Evolutionary conservation across 176 grass and related monocot species (phyloP).

Genomic region (Triticum turgidum): DNA sequence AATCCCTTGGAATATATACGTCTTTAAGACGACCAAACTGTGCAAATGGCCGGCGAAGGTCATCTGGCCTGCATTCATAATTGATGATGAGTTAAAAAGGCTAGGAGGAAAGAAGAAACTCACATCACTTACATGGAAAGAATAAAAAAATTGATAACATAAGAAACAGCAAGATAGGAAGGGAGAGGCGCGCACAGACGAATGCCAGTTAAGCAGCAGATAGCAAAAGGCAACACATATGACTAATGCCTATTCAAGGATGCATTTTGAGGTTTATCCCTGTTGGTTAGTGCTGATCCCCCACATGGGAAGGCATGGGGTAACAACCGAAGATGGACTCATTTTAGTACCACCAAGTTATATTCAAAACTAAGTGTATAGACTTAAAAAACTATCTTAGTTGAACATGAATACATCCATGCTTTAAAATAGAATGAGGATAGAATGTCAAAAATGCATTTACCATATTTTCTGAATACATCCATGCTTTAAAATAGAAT

Average conservation of each 20-base stretch:
- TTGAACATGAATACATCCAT: neutral
- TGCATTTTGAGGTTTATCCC: neutral
- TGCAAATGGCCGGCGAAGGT: conserved; percentile 80
- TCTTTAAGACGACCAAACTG: conserved; percentile 94
- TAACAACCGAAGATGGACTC: neutral
- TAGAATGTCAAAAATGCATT: neutral
- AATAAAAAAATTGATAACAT: neutral
- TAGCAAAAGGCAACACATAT: neutral
- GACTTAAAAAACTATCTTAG: neutral
- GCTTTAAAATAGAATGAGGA: neutral
- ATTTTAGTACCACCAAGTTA: neutral
- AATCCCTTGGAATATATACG: conserved; percentile 91
- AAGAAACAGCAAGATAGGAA: neutral
- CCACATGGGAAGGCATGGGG: neutral
- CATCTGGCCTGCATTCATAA: conserved; percentile 68
- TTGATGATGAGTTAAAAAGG: neutral
- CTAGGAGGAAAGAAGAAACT: neutral
- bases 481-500: neutral
- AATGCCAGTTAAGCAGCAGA: conserved; percentile 17
- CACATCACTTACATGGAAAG: neutral
- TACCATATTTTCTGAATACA: neutral
- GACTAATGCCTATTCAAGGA: neutral
- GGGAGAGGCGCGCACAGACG: neutral
- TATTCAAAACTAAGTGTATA: neutral
- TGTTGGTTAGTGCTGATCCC: neutral